Percentiles rank a stretch among this genome's conserved stretches.
phyloP scores from a whole-genome alignment of 2,329 filamentous ascomycete genomes.

The Cladosporium sp. region DNA sequence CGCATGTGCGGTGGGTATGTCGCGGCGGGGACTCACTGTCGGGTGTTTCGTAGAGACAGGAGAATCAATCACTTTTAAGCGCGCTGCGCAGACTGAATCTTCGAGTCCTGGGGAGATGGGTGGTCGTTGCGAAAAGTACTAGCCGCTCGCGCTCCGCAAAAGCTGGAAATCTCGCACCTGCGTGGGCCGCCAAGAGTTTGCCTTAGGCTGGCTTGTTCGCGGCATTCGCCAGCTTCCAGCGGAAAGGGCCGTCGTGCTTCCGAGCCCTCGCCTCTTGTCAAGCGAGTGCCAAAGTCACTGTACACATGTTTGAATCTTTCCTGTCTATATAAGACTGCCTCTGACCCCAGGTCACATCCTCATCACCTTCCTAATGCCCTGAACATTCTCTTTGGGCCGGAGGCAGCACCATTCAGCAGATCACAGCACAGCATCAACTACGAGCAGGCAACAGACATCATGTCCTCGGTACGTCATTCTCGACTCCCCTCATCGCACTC shows the following conservation, averaged over 20 bases:
- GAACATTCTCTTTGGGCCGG: neutral
- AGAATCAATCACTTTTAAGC: constrained; percentile 99
- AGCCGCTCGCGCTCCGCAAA: too few relatives aligned
- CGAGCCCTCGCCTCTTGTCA: too few relatives aligned
- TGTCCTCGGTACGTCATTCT: constrained; percentile 11
- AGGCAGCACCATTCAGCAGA: neutral
- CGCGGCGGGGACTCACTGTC: constrained; percentile 18
- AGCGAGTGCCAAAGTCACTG: too few relatives aligned
- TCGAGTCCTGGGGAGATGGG: constrained; percentile 62
- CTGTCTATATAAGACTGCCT: neutral
- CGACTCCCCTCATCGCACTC: constrained; percentile 30
- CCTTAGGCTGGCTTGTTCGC: too few relatives aligned
- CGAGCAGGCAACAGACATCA: neutral
- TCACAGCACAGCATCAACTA: neutral
- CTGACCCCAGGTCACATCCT: neutral
- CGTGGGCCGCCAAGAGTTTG: too few relatives aligned
- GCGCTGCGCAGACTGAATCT: constrained; percentile 98
- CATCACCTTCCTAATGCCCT: constrained; percentile 2
- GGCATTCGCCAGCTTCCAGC: too few relatives aligned
- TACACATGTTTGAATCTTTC: neutral
- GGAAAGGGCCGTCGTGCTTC: too few relatives aligned
- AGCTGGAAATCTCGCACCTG: too few relatives aligned
- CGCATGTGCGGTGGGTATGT: constrained; percentile 6
- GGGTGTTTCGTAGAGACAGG: constrained; percentile 51
- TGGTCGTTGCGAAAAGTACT: constrained; percentile 20